Evolutionary conservation across 257 asterid species (phyloP), one percentile per base, ranked within the genome.

Genomic region (Phtheirospermum japonicum): DNA sequence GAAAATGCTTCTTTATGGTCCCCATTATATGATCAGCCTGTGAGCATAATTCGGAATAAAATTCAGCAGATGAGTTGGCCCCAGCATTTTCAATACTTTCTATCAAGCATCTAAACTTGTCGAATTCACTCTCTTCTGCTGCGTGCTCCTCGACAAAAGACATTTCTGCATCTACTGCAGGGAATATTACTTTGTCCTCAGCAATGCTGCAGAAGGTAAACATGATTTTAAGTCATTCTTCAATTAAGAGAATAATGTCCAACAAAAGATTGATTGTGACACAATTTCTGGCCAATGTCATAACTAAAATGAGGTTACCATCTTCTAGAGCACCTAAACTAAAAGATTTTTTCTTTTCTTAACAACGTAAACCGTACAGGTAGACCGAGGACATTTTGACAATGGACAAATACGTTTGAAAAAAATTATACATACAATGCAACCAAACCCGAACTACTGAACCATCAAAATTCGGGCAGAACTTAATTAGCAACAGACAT

Each of bases 111-210:
- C 97, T 81, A 73, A 92, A 86, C 71, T 84, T 91, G 72, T 81
- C 89, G 58, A 91, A 91, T 77, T 89, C 95, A 62, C 81, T 86
- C 84, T 89, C 98, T 80, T 89, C 98, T 77, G 81, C 97, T 17
- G 94, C 90, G 64, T 92, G 98, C 84, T 92, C 98, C 80, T 89
- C 90, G 43, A 79, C 93, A 79, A 92, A 92, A 58, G 95, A 92
- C 69, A 89, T 75, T 76, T 87, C 95, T 57, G 80, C 84, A 79
- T 86, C 97, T 55, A 86, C 90, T 26, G 95, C 95, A 65, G 97
- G 97, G 82, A 89, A 92, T 80, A 89, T 84, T 73, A 92, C 89
- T 78, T 86, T 80, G 79, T 92, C 98, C 93, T 92, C 98, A 18
- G 97, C 98, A 80, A 92, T 86, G 83, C 98, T 92, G 95, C 89